phyloP scores from a whole-genome alignment of 2,329 filamentous ascomycete species.

The Hymenoscyphus fructigenus region DNA sequence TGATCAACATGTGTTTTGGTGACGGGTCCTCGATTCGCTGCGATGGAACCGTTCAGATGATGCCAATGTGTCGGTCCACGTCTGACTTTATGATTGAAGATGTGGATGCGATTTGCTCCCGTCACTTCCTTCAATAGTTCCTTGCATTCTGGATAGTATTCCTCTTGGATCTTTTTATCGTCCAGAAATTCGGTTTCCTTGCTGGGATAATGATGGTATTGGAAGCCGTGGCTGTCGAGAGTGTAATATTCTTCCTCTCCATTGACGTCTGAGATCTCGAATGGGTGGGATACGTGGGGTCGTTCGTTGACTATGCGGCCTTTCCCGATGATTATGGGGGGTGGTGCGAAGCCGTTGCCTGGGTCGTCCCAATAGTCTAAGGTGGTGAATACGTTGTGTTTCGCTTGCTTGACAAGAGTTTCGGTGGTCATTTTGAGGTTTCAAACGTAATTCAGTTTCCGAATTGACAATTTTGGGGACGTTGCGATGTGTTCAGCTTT shows the following conservation, averaged over 20 bases:
- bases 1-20: constrained; percentile 77
- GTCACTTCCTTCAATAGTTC: constrained; percentile 56
- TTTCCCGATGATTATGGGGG: constrained; percentile 20
- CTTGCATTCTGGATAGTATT: constrained; percentile 84
- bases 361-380: constrained; percentile 24
- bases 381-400: constrained; percentile 21
- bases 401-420: neutral
- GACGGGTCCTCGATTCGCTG: constrained; percentile 58
- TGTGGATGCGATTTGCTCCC: constrained; percentile 49
- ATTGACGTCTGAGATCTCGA: constrained; percentile 69
- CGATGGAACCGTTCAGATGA: constrained; percentile 7
- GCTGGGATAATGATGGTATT: constrained; percentile 56
- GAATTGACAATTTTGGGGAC: neutral
- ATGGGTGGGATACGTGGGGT: constrained; percentile 35
- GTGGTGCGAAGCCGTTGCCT: constrained; percentile 19
- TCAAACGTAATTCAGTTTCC: neutral
- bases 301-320: constrained; percentile 13
- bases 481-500: neutral
- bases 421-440: neutral
- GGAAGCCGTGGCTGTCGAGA: constrained; percentile 75
- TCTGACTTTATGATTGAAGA: constrained; percentile 87
- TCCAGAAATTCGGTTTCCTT: constrained; percentile 60
- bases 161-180: constrained; percentile 62
- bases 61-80: constrained; percentile 38
- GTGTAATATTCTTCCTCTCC: constrained; percentile 62